Evolutionary conservation across 768 basidiomycete species (phyloP).

Genomic region (Collybia mongolica): DNA sequence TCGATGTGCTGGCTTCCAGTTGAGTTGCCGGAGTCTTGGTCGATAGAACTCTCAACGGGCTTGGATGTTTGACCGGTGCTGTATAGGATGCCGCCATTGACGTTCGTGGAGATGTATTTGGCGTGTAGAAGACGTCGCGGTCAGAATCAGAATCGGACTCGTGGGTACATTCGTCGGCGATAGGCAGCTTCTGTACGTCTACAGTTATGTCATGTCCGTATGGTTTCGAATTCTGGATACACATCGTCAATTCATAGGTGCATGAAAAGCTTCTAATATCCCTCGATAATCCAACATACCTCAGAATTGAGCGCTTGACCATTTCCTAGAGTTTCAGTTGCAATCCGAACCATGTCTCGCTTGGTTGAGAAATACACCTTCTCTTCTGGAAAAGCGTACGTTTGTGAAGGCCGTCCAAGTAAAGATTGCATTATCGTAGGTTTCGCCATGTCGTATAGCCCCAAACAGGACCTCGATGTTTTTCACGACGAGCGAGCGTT

Average conservation of each 20-base stretch:
- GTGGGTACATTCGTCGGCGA: conserved; percentile 7
- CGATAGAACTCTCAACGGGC: conserved; percentile 22
- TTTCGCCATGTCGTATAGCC: conserved; percentile 39
- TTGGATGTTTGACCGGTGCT: conserved; percentile 23
- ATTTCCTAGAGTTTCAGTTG: conserved; percentile 28
- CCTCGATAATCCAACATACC: not conserved
- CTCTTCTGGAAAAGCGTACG: conserved; percentile 45
- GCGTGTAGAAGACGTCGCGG: conserved; percentile 62
- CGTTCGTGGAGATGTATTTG: conserved; percentile 50
- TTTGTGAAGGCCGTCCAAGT: conserved; percentile 63
- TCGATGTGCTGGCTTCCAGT: conserved; percentile 20
- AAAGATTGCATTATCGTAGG: conserved; percentile 60
- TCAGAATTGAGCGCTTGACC: not conserved
- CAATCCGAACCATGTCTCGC: conserved; percentile 49
- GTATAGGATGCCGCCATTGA: conserved; percentile 37
- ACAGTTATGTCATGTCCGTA: conserved; percentile 10
- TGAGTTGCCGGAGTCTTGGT: conserved; percentile 18
- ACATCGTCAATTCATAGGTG: conserved; percentile 6
- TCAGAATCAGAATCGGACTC: conserved; percentile 32
- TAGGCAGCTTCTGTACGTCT: not conserved
- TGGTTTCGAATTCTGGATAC: conserved; percentile 12
- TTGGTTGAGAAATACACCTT: conserved; percentile 54
- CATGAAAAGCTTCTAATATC: too few relatives aligned
- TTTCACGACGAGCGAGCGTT: not conserved
- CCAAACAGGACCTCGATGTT: too few relatives aligned